A percentile compares a stretch with the other conserved stretches of the same genome.
phyloP scores from a whole-genome alignment of 2,329 filamentous ascomycete species.

The Pseudogymnoascus sp. region DNA sequence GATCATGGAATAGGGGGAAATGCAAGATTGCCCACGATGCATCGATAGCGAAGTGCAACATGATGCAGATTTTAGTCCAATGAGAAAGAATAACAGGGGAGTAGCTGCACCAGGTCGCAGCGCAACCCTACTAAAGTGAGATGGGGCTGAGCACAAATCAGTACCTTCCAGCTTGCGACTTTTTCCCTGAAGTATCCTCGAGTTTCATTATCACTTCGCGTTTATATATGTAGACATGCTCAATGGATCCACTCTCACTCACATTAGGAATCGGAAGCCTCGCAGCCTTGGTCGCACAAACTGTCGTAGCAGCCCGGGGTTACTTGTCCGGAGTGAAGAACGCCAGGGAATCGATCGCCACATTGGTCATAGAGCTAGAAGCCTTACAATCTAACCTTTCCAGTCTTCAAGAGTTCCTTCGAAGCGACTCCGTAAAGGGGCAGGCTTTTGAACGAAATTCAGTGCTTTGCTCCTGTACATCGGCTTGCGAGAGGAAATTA shows the following conservation, averaged over 20 bases:
- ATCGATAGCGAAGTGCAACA: neutral
- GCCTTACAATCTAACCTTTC: neutral
- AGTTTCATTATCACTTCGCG: neutral
- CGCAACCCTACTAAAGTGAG: neutral
- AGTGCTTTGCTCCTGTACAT: constrained; percentile 9
- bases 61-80: neutral
- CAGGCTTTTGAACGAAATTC: neutral
- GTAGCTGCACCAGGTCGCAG: neutral
- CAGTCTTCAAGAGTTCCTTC: neutral
- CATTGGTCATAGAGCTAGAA: neutral
- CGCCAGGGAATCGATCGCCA: neutral
- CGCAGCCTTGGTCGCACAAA: neutral
- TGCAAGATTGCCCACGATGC: neutral
- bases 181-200: neutral
- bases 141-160: neutral
- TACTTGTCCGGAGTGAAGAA: neutral
- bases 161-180: neutral
- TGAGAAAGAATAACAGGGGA: neutral
- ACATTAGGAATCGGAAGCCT: neutral
- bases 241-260: neutral
- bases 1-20: too few species aligned
- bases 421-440: neutral
- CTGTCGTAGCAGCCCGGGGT: neutral
- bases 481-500: constrained; percentile 13
- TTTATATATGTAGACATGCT: neutral